Evolutionary conservation across 2,329 filamentous ascomycete genomes (phyloP), one percentile per base, ranked within the genome.

Genomic region (Claviceps quebecensis): DNA sequence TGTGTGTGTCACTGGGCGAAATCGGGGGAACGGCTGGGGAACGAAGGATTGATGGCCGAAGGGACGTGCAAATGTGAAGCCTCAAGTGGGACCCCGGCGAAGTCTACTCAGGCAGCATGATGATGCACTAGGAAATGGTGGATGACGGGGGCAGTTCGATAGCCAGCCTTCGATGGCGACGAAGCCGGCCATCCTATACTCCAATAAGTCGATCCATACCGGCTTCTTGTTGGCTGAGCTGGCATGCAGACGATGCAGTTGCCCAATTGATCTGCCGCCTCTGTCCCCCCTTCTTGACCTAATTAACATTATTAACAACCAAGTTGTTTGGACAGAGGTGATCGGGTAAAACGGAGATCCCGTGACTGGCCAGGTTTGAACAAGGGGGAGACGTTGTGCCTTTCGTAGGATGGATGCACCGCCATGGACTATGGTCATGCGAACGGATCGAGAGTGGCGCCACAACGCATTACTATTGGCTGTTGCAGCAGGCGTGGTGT

Each of bases 1-100:
- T 52, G 58, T 54, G 56, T 56, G 58, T 60, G 56, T 58, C 55
- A 59, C 56, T 56, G 58, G 55, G 55, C 55, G 48, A 49, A 47
- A 47, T 38, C 43, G 51, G 56, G 54, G 56, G 37, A 38, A 13
- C 6, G 29, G 45, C 14, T 6, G 17, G 34, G 45, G 41, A 14
- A 23, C 41, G 19, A 44, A 44, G 41, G 41, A 44, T 19, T 19
- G 41, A 44, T 44, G 41, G 19, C 2, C 13, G 3, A 16, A 22
- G n/a, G 19, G 26, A 40, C 47, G 47, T 40, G 29, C 44, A 26
- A 43, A 36, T 16, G 41, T 23, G 49, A 39, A 40, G 50, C 45
- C 17, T 29, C 19, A 45, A 48, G 45, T 41, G 43, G 48, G 38
- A 45, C 36, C 41, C 8, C 43, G 14, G 29, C 29, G 16, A 34